A percentile compares a stretch with the other conserved stretches of the same genome.
These are phyloP conservation scores for Rhizopogon vinicolor DNA, from an alignment of 768 basidiomycete species.

Conservation along the genomic window DNA sequence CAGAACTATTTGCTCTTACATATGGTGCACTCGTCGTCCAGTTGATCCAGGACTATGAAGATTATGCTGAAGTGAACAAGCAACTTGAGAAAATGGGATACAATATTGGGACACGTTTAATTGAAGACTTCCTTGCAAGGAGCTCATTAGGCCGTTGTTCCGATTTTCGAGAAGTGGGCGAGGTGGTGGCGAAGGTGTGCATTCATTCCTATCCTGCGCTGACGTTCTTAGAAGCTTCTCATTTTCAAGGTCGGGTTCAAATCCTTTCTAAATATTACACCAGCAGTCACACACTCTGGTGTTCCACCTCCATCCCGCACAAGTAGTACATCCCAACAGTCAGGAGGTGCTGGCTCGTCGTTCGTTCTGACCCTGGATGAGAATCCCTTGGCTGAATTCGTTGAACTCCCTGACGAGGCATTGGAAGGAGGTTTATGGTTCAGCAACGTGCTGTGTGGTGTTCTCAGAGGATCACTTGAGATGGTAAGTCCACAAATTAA, in stretches of 20 bases:
- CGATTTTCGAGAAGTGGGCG: slow-evolving; percentile 93
- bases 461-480: slow-evolving; percentile 87
- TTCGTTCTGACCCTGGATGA: slow-evolving; percentile 91
- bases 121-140: slow-evolving; percentile 95
- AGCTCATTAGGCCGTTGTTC: slow-evolving; percentile 88
- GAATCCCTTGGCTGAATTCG: slow-evolving; percentile 95
- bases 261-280: slow-evolving; percentile 91
- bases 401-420: slow-evolving; percentile 91
- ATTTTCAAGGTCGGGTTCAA: slow-evolving; percentile 87
- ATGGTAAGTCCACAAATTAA: slow-evolving; percentile 62
- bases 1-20: slow-evolving; percentile 94
- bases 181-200: slow-evolving; percentile 88
- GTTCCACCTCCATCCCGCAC: slow-evolving; percentile 49
- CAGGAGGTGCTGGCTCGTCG: slow-evolving; percentile 43
- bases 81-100: slow-evolving; percentile 99
- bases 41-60: slow-evolving; percentile 98
- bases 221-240: background rate
- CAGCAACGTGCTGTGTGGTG: slow-evolving; percentile 94
- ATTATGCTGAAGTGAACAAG: slow-evolving; percentile 92
- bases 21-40: slow-evolving; percentile 98
- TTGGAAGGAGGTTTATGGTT: slow-evolving; percentile 94
- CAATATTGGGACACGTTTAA: slow-evolving; percentile 92
- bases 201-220: background rate
- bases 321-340: slow-evolving; percentile 35
- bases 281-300: slow-evolving; percentile 67